Evolutionary conservation across 2,329 filamentous ascomycete species (phyloP).

Genomic region (Pyrenochaeta sp.): DNA sequence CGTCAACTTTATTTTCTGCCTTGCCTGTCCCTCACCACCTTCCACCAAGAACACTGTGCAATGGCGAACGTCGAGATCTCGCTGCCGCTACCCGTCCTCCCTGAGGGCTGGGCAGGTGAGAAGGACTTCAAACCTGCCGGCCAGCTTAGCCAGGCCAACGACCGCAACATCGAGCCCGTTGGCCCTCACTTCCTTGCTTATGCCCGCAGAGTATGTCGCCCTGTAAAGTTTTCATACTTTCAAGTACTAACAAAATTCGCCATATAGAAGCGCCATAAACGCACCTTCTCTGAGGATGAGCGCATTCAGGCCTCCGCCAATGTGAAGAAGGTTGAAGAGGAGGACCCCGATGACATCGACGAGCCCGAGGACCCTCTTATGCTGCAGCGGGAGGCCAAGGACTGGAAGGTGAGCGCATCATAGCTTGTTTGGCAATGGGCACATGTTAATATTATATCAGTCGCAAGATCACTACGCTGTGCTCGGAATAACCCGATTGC

Average conservation of each 20-base stretch:
- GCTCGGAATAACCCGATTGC: constrained; percentile 90
- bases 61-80: constrained; percentile 74
- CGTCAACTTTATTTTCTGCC: constrained; percentile 20
- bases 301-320: constrained; percentile 94
- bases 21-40: constrained; percentile 11
- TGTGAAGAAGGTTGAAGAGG: constrained; percentile 94
- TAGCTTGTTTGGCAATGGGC: no score
- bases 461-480: constrained; percentile 99
- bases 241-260: constrained; percentile 20
- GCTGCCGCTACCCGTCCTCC: constrained; percentile 76
- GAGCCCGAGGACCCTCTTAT: constrained; percentile 93
- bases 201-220: constrained; percentile 77
- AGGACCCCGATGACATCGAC: constrained; percentile 88
- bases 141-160: constrained; percentile 76
- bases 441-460: constrained; percentile 21
- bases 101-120: constrained; percentile 82
- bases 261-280: constrained; percentile 79
- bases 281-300: constrained; percentile 98
- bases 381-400: constrained; percentile 92
- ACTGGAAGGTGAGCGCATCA: constrained; percentile 86
- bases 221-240: no score
- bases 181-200: constrained; percentile 98
- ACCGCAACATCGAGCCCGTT: constrained; percentile 93
- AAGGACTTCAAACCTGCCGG: constrained; percentile 91
- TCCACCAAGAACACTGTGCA: constrained; percentile 18